Evolutionary conservation across 768 basidiomycete species (phyloP), one percentile per base, ranked within the genome.

Genomic region (Antrodiella citrinella): DNA sequence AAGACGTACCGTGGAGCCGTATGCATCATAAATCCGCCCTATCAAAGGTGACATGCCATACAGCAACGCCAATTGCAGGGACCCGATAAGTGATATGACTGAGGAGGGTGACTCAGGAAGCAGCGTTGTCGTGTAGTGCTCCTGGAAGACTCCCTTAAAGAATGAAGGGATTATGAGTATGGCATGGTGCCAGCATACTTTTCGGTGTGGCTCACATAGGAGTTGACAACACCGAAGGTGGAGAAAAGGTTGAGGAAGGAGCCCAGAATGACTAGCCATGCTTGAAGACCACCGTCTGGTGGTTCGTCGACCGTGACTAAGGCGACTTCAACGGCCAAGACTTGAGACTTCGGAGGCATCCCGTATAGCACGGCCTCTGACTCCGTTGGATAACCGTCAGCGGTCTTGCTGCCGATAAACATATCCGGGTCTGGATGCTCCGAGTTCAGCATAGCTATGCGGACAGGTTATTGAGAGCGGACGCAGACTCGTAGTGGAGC

Each of bases 71-170:
- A 62, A 49, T 44, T 65, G 63, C 10, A 65, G 19, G 2, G 62
- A 54, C 12, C 63, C 63, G 19, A 65, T 62, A 19, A 63, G 45
- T 3, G 63, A 62, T 24, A 65, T 65, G 1, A 56, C 55, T 10
- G 63, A 60, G 5, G 60, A 51, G 7, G 63, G 59, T 1, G 59
- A 59, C 2, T 58, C 48, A 18, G 58, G 44, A 4, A 64, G 35
- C 20, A 61, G 46, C 4, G 52, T 58, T 12, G 54, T 51, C 46
- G 56, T 46, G 54, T 64, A 64, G 39, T 64, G 59, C 10, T 56
- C 53, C 47, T 64, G 61, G 40, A 64, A 64, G 1, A 62, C 59
- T 12, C 63, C 63, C 63, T 64, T 46, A 52, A 44, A 20, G 44
- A 26, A 10, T 19, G 18, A n/a, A n/a, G n/a, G n/a, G 30, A 40